Percentiles rank a stretch among this genome's conserved stretches.
phyloP scores from a whole-genome alignment of 176 grass and related monocot genomes.

The Eleusine coracana region DNA sequence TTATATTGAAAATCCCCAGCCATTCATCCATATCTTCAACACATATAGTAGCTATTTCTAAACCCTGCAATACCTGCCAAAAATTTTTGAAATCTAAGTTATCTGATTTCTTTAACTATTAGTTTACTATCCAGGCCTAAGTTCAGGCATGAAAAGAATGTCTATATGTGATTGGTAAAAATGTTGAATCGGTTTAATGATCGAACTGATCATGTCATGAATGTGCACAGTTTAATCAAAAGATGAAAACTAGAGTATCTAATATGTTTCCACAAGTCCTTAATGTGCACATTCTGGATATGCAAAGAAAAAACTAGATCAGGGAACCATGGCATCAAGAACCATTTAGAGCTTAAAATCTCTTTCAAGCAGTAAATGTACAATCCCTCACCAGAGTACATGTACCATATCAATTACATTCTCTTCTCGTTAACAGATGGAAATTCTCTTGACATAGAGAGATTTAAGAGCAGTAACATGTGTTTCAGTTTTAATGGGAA shows the following conservation, averaged over 20 bases:
- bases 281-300: background rate
- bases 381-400: background rate
- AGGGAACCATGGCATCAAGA: background rate
- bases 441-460: background rate
- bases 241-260: slow-evolving; percentile 1
- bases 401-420: background rate
- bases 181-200: background rate
- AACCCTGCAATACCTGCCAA: slow-evolving; percentile 74
- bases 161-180: background rate
- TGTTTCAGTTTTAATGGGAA: background rate
- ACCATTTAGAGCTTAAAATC: background rate
- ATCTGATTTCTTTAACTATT: background rate
- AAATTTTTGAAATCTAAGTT: background rate
- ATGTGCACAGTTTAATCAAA: background rate
- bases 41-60: slow-evolving; percentile 76
- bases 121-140: slow-evolving; percentile 3
- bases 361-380: background rate
- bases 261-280: background rate
- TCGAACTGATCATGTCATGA: background rate
- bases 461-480: background rate
- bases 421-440: background rate
- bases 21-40: slow-evolving; percentile 99
- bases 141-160: background rate
- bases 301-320: background rate
- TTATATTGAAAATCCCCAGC: slow-evolving; percentile 97